Conservation (phyloP, 2,329 filamentous ascomycete species). For the Ploettnerulaceae sp. region DNA sequence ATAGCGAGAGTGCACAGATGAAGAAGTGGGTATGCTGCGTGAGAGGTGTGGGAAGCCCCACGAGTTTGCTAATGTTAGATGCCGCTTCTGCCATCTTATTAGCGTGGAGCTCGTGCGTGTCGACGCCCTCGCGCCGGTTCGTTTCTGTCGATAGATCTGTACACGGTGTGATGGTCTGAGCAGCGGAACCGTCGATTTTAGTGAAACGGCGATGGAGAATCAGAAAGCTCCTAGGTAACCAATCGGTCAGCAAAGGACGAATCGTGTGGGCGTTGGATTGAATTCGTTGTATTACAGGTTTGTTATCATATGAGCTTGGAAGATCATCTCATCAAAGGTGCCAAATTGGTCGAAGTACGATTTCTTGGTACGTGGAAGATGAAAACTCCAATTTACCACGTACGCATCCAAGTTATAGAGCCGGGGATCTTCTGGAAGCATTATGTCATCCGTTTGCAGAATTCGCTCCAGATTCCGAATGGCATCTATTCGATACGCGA, state of each 20-base stretch:
- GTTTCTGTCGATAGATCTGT: conserved; percentile 42
- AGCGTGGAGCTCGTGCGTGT: conserved; percentile 56
- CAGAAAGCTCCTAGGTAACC: conserved; percentile 50
- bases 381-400: conserved; percentile 70
- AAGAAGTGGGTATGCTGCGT: conserved; percentile 77
- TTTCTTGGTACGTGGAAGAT: conserved; percentile 67
- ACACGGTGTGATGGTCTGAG: conserved; percentile 55
- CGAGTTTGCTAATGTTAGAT: conserved; percentile 67
- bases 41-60: conserved; percentile 66
- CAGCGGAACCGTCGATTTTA: conserved; percentile 59
- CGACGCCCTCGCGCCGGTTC: not conserved
- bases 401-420: conserved; percentile 53
- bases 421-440: conserved; percentile 45
- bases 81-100: conserved; percentile 75
- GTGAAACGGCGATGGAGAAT: conserved; percentile 75
- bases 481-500: conserved; percentile 77
- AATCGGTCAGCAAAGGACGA: too few species aligned
- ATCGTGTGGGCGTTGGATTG: too few species aligned
- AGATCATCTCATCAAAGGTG: conserved; percentile 80
- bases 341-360: conserved; percentile 65
- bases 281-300: too few species aligned
- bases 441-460: conserved; percentile 50
- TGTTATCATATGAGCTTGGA: conserved; percentile 80
- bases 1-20: conserved; percentile 71
- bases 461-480: conserved; percentile 73